Base-by-base conservation (phyloP, 306 rosid species). In the Lathyrus sativus region DNA sequence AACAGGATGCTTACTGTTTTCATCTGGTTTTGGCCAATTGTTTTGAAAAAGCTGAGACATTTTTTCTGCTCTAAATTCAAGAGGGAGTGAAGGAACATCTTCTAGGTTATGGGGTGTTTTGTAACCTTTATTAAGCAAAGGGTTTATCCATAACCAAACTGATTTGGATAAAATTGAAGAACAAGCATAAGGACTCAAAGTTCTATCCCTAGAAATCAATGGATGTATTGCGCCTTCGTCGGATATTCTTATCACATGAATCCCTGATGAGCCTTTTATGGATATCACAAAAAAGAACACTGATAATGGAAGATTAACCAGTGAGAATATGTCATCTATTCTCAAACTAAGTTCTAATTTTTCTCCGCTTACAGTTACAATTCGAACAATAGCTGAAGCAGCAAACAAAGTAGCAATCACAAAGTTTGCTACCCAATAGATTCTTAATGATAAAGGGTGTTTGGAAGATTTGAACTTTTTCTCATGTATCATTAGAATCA, bases 1-100 rank as follows among this genome's bases (percentile, higher is more conserved):
- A 51, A 91, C 97, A 0, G 97, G 96, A 50, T 91, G 87, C 29
- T 74, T 76, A 11, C 79, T 78, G 44, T 80, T 81, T 57, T 91
- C 97, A 19, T 81, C 73, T 1, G 86, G 82, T 60, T 85, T 86
- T n/a, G 97, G 97, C 97, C 97, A 91, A 22, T 85, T 83, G 1
- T 65, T 76, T 6, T 76, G 85, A 54, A 91, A 91, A 7, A 86
- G 64, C 22, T 56, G 77, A 3, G 87, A 82, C 92, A 87, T 81
- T 67, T 43, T 69, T 45, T 81, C 85, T 7, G 82, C 81, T 53
- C 63, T 9, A 24, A 38, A 68, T 0, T 77, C 63, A 1, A 53
- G 11, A 11, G 85, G 85, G 15, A 81, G 85, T 12, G 82, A 50
- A 3, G 82, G 85, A 13, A 81, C 85, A 31, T 77, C 79, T 56